Percentiles rank a stretch among this genome's conserved stretches.
These are phyloP conservation scores for Colletotrichum higginsianum DNA, from an alignment of 2,329 filamentous ascomycete species.

Conservation along the genomic window DNA sequence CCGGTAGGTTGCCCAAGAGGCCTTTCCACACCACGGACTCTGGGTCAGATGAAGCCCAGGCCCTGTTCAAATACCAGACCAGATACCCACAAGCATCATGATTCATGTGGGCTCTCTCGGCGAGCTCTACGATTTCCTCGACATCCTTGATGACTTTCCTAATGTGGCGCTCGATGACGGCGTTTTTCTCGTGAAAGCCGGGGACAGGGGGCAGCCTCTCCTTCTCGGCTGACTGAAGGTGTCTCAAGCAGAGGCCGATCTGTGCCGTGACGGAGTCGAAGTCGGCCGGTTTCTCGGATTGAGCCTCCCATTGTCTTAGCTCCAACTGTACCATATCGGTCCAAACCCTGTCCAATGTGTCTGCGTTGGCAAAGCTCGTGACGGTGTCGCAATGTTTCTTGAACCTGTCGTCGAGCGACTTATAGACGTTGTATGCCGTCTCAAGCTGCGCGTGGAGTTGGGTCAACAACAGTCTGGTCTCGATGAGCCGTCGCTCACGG, in stretches of 20 bases:
- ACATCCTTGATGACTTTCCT: slow-evolving; percentile 23
- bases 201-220: not conserved
- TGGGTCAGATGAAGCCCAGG: slow-evolving; percentile 13
- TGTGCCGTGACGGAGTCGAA: slow-evolving; percentile 12
- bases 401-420: slow-evolving; percentile 4
- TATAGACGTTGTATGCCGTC: slow-evolving; percentile 27
- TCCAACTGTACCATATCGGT: slow-evolving; percentile 16
- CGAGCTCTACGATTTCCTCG: slow-evolving; percentile 18
- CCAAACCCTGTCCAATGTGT: slow-evolving; percentile 29
- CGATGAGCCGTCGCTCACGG: slow-evolving; percentile 23
- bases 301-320: not conserved
- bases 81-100: slow-evolving; percentile 16
- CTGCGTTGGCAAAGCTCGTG: slow-evolving; percentile 11
- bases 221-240: slow-evolving; percentile 11
- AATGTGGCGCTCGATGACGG: slow-evolving; percentile 13
- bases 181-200: not conserved
- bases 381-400: not conserved
- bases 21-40: slow-evolving; percentile 3
- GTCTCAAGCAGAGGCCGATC: slow-evolving; percentile 21
- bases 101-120: slow-evolving; percentile 2
- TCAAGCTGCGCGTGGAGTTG: slow-evolving; percentile 26
- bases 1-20: slow-evolving; percentile 3
- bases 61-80: slow-evolving; percentile 13
- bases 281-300: not conserved
- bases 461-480: slow-evolving; percentile 20